A percentile compares a stretch with the other conserved stretches of the same genome.
These are phyloP conservation scores for Hypoxylon sp. DNA, from an alignment of 2,329 filamentous ascomycete species.

Conservation along the genomic window DNA sequence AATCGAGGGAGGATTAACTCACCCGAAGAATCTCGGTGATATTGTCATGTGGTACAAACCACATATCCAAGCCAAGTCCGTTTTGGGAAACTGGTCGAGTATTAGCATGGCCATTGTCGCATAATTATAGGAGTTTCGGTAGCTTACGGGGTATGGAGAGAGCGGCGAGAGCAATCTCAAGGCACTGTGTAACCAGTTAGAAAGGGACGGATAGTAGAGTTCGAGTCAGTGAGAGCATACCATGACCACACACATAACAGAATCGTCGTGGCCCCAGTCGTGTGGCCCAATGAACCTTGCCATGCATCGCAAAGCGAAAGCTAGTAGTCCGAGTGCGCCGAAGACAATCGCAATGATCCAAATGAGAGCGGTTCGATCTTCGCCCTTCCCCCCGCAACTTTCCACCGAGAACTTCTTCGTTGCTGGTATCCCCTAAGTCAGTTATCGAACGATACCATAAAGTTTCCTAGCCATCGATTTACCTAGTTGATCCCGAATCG, in stretches of 20 bases:
- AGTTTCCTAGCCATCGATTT: slow-evolving; percentile 15
- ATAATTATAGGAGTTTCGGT: not conserved
- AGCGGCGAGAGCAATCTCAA: slow-evolving; percentile 47
- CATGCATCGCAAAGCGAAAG: slow-evolving; percentile 52
- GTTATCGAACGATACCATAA: not conserved
- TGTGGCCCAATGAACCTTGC: slow-evolving; percentile 51
- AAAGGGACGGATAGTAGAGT: not conserved
- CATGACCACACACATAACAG: slow-evolving; percentile 51
- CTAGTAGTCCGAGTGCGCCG: slow-evolving; percentile 50
- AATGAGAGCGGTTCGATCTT: slow-evolving; percentile 51
- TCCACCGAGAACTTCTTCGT: slow-evolving; percentile 52
- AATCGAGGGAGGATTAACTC: slow-evolving; percentile 22
- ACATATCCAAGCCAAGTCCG: slow-evolving; percentile 62
- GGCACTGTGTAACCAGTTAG: slow-evolving; percentile 31
- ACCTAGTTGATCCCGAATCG: slow-evolving; percentile 50
- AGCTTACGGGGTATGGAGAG: slow-evolving; percentile 52
- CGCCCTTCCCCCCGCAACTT: slow-evolving; percentile 48
- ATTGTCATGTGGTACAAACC: slow-evolving; percentile 60
- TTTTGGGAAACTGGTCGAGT: slow-evolving; percentile 54
- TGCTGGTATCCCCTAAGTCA: slow-evolving; percentile 40
- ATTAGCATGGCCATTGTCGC: slow-evolving; percentile 17
- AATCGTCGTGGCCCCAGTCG: slow-evolving; percentile 54
- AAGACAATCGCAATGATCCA: slow-evolving; percentile 51
- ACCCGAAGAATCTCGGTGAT: slow-evolving; percentile 60
- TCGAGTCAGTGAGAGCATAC: slow-evolving; percentile 34